Percentiles rank a stretch among this genome's conserved stretches.
phyloP scores from a whole-genome alignment of 106 monocot genomes.

The Vanilla planifolia region DNA sequence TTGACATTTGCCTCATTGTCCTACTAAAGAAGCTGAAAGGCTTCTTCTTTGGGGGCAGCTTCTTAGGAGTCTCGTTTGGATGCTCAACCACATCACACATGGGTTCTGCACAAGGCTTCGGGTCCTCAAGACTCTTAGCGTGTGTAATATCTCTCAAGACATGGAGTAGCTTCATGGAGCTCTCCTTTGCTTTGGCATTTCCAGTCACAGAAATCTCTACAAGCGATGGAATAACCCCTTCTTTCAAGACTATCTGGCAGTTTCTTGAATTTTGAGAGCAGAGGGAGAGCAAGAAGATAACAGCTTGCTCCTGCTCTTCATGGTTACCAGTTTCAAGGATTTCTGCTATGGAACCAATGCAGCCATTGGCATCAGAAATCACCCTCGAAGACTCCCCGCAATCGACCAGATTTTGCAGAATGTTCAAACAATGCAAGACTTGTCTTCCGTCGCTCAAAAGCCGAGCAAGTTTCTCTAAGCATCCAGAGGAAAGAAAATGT shows the following conservation, averaged over 20 bases:
- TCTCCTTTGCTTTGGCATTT: constrained; percentile 32
- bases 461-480: constrained; percentile 33
- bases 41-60: constrained; percentile 13
- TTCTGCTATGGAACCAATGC: constrained; percentile 46
- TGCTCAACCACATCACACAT: constrained; percentile 2
- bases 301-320: constrained; percentile 59
- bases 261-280: constrained; percentile 41
- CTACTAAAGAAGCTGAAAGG: constrained; percentile 39
- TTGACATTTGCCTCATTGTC: constrained; percentile 32
- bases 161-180: constrained; percentile 46
- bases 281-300: constrained; percentile 37
- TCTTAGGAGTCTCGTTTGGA: constrained; percentile 4
- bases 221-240: constrained; percentile 76
- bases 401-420: constrained; percentile 12
- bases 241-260: constrained; percentile 60
- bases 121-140: constrained; percentile 15
- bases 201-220: constrained; percentile 80
- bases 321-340: constrained; percentile 46
- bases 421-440: constrained; percentile 32
- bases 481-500: constrained; percentile 31
- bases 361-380: constrained; percentile 23
- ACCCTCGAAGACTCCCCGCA: no score
- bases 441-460: constrained; percentile 29
- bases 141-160: constrained; percentile 58
- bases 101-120: constrained; percentile 13